Evolutionary conservation across 108 stramenopile genomes (phyloP).

Genomic region (Skeletonema potamos): DNA sequence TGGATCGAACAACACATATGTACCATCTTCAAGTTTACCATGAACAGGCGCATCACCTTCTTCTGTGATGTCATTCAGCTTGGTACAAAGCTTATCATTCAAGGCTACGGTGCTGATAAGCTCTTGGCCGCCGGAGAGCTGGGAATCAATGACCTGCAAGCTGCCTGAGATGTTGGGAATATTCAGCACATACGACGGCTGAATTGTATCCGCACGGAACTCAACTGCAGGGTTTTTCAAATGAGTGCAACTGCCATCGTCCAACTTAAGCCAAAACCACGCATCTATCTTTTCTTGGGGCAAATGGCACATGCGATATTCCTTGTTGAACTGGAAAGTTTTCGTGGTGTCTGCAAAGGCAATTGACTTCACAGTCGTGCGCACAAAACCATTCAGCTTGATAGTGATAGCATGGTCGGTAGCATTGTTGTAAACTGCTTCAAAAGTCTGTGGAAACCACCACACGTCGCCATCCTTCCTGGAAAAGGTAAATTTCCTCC

Average conservation of each 20-base stretch:
- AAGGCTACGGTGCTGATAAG: conserved; percentile 24
- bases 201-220: conserved; percentile 21
- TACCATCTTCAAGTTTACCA: conserved; percentile 36
- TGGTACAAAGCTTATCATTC: conserved; percentile 29
- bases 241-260: conserved; percentile 28
- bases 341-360: conserved; percentile 7
- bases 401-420: conserved; percentile 31
- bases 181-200: conserved; percentile 30
- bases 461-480: conserved; percentile 24
- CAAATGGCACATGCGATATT: conserved; percentile 35
- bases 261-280: conserved; percentile 16
- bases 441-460: neutral
- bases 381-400: conserved; percentile 43
- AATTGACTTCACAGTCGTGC: conserved; percentile 31
- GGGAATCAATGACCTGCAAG: conserved; percentile 30
- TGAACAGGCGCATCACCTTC: conserved; percentile 37
- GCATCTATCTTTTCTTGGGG: conserved; percentile 1
- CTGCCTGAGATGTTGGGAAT: conserved; percentile 25
- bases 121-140: conserved; percentile 23
- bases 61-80: conserved; percentile 36
- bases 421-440: conserved; percentile 15
- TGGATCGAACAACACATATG: conserved; percentile 39
- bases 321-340: conserved; percentile 40
- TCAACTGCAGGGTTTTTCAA: conserved; percentile 30
- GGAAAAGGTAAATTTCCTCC: conserved; percentile 41